Evolutionary conservation across 2,329 filamentous ascomycete species (phyloP), one percentile per base, ranked within the genome.

Genomic region (Stachybotrys chartarum): DNA sequence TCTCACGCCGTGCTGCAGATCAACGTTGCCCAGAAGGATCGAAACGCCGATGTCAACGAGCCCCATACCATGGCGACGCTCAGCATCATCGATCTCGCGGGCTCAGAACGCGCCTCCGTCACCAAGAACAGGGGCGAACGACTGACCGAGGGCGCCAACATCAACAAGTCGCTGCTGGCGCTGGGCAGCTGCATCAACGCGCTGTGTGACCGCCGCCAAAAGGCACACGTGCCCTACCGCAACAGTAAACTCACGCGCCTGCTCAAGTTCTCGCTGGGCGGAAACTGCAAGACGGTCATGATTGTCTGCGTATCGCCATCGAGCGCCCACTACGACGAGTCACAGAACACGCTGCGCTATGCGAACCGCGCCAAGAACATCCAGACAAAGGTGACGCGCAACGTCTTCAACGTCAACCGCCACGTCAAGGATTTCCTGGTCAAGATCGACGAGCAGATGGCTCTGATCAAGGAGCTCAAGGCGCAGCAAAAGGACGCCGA

Each of bases 231-330:
- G 14, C 94, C 94, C 1, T 99, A 99, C 75, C 85, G 94, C 64
- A 97, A 99, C 75, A 97, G 93, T 60, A 99, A 97, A 67, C 85
- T 99, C 54, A 99, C 94, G 0, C 86, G 94, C 54, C 79, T 99
- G 5, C 82, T 99, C 54, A 99, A 99, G 66, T 99, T 99, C 73
- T 96, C 93, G 0, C 83, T 99, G 0, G 94, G 94, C 32, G 94
- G 94, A 3, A 99, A 99, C 72, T 99, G 94, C 80, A 95, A 92
- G 74, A 99, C 94, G 0, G 94, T 99, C 69, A 99, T 99, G 94
- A 97, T 99, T 70, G 94, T 99, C 30, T 99, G 94, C 66, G 90
- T 99, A 54, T 97, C 92, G 63, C 94, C 94, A 1, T 97, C 91
- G 1, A 97, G 94, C 66, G 88, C 90, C 6, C 94, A 99, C 72